These are phyloP conservation scores for Penicillium antarcticum DNA, from an alignment of 495 filamentous ascomycete species.

Conservation along the genomic window DNA sequence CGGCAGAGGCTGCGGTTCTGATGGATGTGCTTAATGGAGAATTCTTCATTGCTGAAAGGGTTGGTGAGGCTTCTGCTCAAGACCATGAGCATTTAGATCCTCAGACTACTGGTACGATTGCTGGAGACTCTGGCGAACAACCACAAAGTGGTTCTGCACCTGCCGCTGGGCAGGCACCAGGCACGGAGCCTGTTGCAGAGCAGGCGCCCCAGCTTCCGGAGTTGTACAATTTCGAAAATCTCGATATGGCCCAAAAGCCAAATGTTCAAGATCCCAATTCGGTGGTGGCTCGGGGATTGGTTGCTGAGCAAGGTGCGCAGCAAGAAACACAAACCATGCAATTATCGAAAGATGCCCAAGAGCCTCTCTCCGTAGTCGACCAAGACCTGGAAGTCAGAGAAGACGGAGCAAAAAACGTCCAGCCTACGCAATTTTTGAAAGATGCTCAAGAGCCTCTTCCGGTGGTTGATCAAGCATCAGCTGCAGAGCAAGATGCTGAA, in stretches of 20 bases:
- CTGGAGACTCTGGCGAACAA: neutral
- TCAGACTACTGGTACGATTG: neutral
- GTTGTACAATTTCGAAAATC: neutral
- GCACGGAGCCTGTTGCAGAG: neutral
- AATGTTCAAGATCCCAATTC: neutral
- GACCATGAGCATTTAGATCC: neutral
- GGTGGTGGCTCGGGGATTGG: neutral
- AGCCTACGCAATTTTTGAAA: too few relatives aligned
- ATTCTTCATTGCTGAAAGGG: neutral
- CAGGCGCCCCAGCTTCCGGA: neutral
- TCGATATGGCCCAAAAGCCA: neutral
- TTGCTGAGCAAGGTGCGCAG: neutral
- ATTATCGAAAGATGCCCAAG: too few relatives aligned
- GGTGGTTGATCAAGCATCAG: neutral
- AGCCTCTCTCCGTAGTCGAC: too few relatives aligned
- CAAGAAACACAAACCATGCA: too few relatives aligned
- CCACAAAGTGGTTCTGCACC: neutral
- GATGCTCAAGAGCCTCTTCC: neutral
- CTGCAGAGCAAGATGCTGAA: neutral
- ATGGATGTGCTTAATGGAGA: conserved; percentile 65
- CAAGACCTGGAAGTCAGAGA: too few relatives aligned
- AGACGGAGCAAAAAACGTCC: too few relatives aligned
- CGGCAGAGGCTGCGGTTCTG: conserved; percentile 73
- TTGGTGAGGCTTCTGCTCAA: neutral
- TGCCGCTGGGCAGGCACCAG: neutral